Evolutionary conservation across 768 basidiomycete genomes (phyloP).

Genomic region (Boletus rex-veris): DNA sequence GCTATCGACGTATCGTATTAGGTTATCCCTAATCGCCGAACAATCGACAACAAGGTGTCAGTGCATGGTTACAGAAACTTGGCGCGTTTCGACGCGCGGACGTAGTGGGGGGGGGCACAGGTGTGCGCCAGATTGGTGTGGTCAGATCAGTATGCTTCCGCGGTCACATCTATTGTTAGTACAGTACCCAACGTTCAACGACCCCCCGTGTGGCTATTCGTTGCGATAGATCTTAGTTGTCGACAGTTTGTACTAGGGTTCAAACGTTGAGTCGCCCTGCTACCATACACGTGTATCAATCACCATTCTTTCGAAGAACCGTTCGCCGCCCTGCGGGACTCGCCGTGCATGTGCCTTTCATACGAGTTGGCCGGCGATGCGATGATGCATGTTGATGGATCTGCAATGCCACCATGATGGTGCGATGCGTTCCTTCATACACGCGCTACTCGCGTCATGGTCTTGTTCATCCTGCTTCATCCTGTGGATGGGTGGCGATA

Average conservation of each 20-base stretch:
- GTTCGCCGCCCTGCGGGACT: background rate
- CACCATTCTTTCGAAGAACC: background rate
- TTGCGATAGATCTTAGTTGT: constrained; percentile 2
- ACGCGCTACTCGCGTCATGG: background rate
- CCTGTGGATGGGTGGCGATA: background rate
- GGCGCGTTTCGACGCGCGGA: background rate
- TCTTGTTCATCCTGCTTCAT: background rate
- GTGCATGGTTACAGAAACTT: constrained; percentile 3
- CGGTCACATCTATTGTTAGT: constrained; percentile 6
- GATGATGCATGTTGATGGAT: constrained; percentile 3
- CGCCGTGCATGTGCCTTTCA: background rate
- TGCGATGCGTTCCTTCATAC: background rate
- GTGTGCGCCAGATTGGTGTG: background rate
- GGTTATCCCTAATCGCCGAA: constrained; percentile 14
- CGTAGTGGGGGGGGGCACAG: background rate
- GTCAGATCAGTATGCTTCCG: background rate
- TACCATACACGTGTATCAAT: constrained; percentile 17
- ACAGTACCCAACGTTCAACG: background rate
- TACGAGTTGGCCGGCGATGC: background rate
- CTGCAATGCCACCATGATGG: constrained; percentile 3
- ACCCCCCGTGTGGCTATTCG: background rate
- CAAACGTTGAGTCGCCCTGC: constrained; percentile 1
- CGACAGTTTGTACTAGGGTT: background rate
- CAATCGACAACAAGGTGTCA: constrained; percentile 1
- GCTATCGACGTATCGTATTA: background rate